A percentile compares a stretch with the other conserved stretches of the same genome.
Evolutionary conservation across 2,329 filamentous ascomycete genomes (phyloP).

Genomic region (Chrysoporthe puriensis): DNA sequence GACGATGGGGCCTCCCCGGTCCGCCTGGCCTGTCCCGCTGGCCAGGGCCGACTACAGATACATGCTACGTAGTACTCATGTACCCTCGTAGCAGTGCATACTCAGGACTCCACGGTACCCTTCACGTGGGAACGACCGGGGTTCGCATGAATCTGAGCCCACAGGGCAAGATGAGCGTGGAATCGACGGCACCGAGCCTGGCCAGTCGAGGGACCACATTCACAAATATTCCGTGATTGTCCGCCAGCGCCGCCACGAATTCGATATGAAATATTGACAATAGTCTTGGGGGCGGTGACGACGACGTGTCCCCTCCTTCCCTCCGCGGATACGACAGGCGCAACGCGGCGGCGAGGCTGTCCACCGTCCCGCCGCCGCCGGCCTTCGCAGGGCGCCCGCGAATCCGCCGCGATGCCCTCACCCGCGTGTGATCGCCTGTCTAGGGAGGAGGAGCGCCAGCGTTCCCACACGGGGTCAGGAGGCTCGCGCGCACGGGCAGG

Average conservation of each 20-base stretch:
- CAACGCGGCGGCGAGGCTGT: not conserved
- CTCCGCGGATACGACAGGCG: not conserved
- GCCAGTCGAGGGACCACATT: conserved; percentile 8
- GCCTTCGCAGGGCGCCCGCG: not conserved
- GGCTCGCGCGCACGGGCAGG: not conserved
- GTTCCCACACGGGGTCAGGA: not conserved
- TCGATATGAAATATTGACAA: conserved; percentile 27
- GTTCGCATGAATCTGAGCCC: conserved; percentile 29
- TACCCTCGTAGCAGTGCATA: not conserved
- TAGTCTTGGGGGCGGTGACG: conserved; percentile 20
- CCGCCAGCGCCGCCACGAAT: conserved; percentile 8
- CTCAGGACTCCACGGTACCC: not conserved
- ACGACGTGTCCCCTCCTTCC: conserved; percentile 6
- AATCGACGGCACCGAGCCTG: conserved; percentile 11
- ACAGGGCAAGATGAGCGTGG: conserved; percentile 27
- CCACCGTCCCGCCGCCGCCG: not conserved
- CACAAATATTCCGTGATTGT: conserved; percentile 11
- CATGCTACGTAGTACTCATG: not conserved
- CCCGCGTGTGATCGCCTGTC: not conserved
- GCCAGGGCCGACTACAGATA: no score
- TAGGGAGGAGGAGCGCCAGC: no score
- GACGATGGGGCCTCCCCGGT: not conserved
- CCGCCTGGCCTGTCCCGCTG: not conserved
- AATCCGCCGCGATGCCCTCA: not conserved
- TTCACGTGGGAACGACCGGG: conserved; percentile 23